Conservation (phyloP, 2,329 filamentous ascomycete species). For the Cordyceps cateniannulata region DNA sequence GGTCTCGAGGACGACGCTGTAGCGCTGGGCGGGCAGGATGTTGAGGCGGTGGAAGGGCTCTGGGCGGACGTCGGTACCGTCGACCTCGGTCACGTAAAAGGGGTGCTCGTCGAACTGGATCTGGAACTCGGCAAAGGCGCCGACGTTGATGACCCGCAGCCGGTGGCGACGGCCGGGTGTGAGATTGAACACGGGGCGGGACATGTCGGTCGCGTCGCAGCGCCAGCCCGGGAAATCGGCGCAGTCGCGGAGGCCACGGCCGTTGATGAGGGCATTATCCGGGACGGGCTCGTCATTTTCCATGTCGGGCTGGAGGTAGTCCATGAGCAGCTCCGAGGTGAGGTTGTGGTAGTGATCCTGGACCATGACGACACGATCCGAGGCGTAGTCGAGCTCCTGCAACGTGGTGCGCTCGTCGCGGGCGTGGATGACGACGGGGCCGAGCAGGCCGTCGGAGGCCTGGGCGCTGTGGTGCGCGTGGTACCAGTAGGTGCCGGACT, state of each 20-base stretch:
- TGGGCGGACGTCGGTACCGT: slow-evolving; percentile 60
- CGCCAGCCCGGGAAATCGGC: slow-evolving; percentile 29
- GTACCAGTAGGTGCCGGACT: slow-evolving; percentile 50
- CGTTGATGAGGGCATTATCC: slow-evolving; percentile 59
- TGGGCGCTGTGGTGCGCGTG: slow-evolving; percentile 61
- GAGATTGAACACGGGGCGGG: slow-evolving; percentile 36
- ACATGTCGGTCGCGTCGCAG: slow-evolving; percentile 36
- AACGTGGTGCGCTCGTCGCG: slow-evolving; percentile 30
- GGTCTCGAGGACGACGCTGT: slow-evolving; percentile 58
- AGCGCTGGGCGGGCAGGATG: slow-evolving; percentile 64
- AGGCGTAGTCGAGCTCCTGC: slow-evolving; percentile 24
- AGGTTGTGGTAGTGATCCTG: slow-evolving; percentile 67
- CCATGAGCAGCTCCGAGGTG: slow-evolving; percentile 41
- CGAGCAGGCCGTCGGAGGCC: slow-evolving; percentile 62
- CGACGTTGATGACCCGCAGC: slow-evolving; percentile 63
- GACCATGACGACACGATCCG: slow-evolving; percentile 59
- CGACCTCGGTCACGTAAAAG: slow-evolving; percentile 61
- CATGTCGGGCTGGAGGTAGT: slow-evolving; percentile 49
- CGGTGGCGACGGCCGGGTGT: slow-evolving; percentile 54
- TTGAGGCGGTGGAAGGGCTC: slow-evolving; percentile 53
- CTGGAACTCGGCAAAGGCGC: slow-evolving; percentile 66
- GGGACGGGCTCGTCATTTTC: slow-evolving; percentile 60
- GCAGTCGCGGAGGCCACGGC: slow-evolving; percentile 29
- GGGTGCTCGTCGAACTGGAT: slow-evolving; percentile 62
- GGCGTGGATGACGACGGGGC: slow-evolving; percentile 60